Conservation (phyloP, 2,329 filamentous ascomycete genomes). For the Verticillium tricorpus region DNA sequence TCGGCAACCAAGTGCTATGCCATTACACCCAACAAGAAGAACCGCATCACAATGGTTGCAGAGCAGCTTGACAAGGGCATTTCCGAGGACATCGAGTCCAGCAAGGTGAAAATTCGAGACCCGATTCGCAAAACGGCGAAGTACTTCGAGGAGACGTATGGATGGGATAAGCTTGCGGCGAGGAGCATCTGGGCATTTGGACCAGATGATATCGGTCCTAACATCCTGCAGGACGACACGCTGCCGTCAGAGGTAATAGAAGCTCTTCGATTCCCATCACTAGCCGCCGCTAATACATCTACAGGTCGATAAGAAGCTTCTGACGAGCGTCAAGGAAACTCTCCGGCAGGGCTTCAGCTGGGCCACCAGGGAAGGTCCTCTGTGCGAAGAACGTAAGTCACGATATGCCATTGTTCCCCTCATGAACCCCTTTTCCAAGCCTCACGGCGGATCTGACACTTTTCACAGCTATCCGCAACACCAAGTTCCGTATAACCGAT, state of each 20-base stretch:
- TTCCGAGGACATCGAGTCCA: slow-evolving; percentile 87
- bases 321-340: slow-evolving; percentile 83
- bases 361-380: slow-evolving; percentile 89
- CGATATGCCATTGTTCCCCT: slow-evolving; percentile 7
- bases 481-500: slow-evolving; percentile 95
- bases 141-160: slow-evolving; percentile 96
- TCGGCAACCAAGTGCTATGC: slow-evolving; percentile 98
- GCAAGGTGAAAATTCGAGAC: slow-evolving; percentile 86
- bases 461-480: slow-evolving; percentile 80
- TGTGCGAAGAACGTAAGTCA: slow-evolving; percentile 91
- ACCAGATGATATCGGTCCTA: slow-evolving; percentile 88
- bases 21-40: slow-evolving; percentile 97
- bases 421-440: slow-evolving; percentile 8
- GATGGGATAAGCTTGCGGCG: slow-evolving; percentile 91
- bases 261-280: slow-evolving; percentile 3
- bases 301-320: slow-evolving; percentile 83
- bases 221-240: slow-evolving; percentile 95
- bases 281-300: slow-evolving; percentile 9
- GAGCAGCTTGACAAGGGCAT: slow-evolving; percentile 95
- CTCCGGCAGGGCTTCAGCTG: slow-evolving; percentile 96
- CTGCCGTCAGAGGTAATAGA: slow-evolving; percentile 72
- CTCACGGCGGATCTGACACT: slow-evolving; percentile 7
- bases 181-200: slow-evolving; percentile 98
- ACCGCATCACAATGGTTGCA: slow-evolving; percentile 97
- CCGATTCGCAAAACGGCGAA: slow-evolving; percentile 90